These are phyloP conservation scores for Rhinocladiella mackenziei DNA, from an alignment of 2,329 filamentous ascomycete species.

Conservation along the genomic window DNA sequence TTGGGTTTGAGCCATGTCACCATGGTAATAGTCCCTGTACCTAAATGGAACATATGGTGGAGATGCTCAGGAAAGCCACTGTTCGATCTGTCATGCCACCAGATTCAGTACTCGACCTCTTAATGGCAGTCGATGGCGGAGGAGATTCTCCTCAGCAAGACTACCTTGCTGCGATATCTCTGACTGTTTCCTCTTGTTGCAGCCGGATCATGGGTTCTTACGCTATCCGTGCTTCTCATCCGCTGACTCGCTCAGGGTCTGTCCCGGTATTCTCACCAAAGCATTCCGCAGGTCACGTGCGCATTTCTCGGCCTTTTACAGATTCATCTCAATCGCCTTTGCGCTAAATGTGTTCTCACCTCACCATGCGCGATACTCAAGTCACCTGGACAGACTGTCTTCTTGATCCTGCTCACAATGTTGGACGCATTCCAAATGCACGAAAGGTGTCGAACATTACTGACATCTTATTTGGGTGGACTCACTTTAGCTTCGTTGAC, in stretches of 20 bases:
- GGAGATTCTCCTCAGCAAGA: neutral
- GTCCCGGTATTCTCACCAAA: conserved; percentile 5
- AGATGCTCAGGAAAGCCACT: too few species aligned
- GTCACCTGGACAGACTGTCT: conserved; percentile 3
- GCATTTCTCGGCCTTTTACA: conserved; percentile 1
- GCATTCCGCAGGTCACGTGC: conserved; percentile 8
- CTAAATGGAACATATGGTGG: too few species aligned
- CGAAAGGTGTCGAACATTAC: conserved; percentile 1
- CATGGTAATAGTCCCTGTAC: too few species aligned
- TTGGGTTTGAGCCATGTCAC: too few species aligned
- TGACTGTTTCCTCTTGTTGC: conserved; percentile 9
- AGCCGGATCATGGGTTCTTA: conserved; percentile 9
- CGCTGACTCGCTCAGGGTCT: conserved; percentile 8
- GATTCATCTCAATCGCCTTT: conserved; percentile 5
- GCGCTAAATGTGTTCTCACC: conserved; percentile 1
- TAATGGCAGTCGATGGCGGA: neutral
- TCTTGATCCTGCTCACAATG: conserved; percentile 4
- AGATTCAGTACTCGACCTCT: too few species aligned
- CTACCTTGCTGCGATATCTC: neutral
- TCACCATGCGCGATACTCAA: conserved; percentile 5
- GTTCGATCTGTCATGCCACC: too few species aligned
- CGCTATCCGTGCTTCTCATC: conserved; percentile 9
- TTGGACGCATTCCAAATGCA: conserved; percentile 5
- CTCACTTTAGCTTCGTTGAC: neutral
- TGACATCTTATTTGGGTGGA: conserved; percentile 6